phyloP scores from a whole-genome alignment of 208 protist species.

The Trypanosoma melophagium region DNA sequence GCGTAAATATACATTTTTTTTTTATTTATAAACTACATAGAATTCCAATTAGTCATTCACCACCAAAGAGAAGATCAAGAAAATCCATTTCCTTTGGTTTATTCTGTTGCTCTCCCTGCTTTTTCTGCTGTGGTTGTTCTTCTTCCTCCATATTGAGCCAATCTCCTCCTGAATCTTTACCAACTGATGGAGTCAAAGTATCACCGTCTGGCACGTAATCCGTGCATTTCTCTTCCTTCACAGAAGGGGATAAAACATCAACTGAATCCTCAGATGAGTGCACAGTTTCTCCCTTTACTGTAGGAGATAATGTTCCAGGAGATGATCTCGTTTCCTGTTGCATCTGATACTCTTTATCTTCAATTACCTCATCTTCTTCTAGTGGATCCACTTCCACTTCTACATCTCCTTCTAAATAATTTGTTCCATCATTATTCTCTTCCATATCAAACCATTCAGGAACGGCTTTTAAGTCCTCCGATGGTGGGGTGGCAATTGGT shows the following conservation, averaged over 20 bases:
- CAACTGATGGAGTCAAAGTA: no score
- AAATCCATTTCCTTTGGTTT: not conserved
- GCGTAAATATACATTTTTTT: not conserved
- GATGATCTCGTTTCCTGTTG: not conserved
- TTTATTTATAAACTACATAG: not conserved
- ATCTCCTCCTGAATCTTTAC: no score
- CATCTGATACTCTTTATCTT: constrained; percentile 14
- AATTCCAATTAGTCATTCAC: not conserved
- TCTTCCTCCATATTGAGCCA: no score
- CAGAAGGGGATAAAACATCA: no score
- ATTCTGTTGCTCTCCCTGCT: not conserved
- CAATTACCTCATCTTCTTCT: not conserved
- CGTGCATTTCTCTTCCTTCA: not conserved
- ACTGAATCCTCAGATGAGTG: no score
- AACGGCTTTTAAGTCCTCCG: not conserved
- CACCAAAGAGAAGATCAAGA: constrained; percentile 19
- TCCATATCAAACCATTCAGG: constrained; percentile 2
- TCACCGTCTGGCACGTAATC: not conserved
- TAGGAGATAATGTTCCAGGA: not conserved
- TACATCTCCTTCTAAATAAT: not conserved
- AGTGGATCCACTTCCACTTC: not conserved
- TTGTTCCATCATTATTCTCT: not conserved
- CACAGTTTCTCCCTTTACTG: not conserved
- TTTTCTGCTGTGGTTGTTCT: no score
- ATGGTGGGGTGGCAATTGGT: not conserved